phyloP scores from a whole-genome alignment of 768 basidiomycete species.

The Melanogaster broomeanus region DNA sequence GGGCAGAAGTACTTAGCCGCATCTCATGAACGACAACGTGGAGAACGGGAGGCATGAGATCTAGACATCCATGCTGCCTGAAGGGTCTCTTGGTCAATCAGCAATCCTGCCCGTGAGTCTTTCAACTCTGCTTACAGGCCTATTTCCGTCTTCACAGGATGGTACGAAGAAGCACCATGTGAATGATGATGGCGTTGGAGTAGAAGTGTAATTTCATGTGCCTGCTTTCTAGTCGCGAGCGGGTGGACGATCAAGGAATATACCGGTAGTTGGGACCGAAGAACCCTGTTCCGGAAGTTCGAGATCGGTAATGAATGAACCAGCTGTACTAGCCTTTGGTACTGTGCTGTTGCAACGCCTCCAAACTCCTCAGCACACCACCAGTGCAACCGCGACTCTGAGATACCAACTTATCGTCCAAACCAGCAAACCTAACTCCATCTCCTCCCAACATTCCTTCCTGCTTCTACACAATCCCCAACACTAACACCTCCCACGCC shows the following conservation, averaged over 20 bases:
- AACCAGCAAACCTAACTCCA: slow-evolving; percentile 35
- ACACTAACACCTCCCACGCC: slow-evolving; percentile 87
- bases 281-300: too few relatives aligned
- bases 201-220: too few relatives aligned
- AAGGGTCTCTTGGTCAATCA: background rate
- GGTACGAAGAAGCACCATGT: background rate
- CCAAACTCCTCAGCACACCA: too few relatives aligned
- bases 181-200: too few relatives aligned
- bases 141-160: slow-evolving; percentile 12
- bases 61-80: slow-evolving; percentile 14
- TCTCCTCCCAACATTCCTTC: slow-evolving; percentile 51
- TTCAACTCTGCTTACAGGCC: slow-evolving; percentile 5
- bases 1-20: slow-evolving; percentile 14
- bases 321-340: too few relatives aligned
- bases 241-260: too few relatives aligned
- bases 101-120: background rate
- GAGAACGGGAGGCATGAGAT: slow-evolving; percentile 19
- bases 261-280: too few relatives aligned
- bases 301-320: too few relatives aligned
- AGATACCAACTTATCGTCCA: slow-evolving; percentile 10
- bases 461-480: slow-evolving; percentile 81
- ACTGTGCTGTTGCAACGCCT: too few relatives aligned
- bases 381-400: too few relatives aligned
- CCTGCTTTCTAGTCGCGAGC: too few relatives aligned
- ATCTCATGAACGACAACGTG: slow-evolving; percentile 22